Base-by-base conservation (phyloP, 176 grass and related monocot species). In the Carex scoparia region DNA sequence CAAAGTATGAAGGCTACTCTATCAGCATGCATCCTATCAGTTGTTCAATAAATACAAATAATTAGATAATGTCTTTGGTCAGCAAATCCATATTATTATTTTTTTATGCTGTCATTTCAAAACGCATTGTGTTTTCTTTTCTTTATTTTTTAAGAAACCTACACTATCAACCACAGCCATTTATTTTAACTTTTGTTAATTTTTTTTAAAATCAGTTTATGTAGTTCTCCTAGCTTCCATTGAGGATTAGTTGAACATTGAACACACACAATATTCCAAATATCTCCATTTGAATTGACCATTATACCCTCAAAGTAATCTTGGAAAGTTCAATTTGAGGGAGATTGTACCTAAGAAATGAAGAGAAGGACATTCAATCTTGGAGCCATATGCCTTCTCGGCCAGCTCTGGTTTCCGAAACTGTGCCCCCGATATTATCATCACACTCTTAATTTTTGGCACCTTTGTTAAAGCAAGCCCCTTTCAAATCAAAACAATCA, bases 391-490 rank as follows among this genome's bases (percentile, higher is more conserved):
- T 1, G 96, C 93, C 60, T 94, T 92, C 11, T 92, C 91, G 10
- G 78, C 86, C 31, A 98, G 23, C 18, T 60, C 63, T 0, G 63
- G 80, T 10, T 86, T 90, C 54, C 0, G 79, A 79, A 98, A 98
- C 78, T 84, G 84, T 61, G 88, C 96, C 7, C 96, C 96, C 0
- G 88, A 90, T 78, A 98, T 94, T 73, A 95, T 92, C 11, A 98
- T 37, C 37, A 98, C 11, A 49, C 80, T 89, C 84, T 95, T 98
- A 67, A 95, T 68, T 86, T 95, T 94, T 1, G 91, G 93, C 7
- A 92, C 91, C 77, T 84, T 94, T 53, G 93, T 95, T 64, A 98
- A 84, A 33, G 96, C 96, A 83, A 91, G 1, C 0, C 96, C 96
- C 93, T 98, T 59, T 61, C 84, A 31, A 69, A 66, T 60, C 40